Conservation (phyloP, 139 green algal species). For the Tetradesmus lagerheimii region DNA sequence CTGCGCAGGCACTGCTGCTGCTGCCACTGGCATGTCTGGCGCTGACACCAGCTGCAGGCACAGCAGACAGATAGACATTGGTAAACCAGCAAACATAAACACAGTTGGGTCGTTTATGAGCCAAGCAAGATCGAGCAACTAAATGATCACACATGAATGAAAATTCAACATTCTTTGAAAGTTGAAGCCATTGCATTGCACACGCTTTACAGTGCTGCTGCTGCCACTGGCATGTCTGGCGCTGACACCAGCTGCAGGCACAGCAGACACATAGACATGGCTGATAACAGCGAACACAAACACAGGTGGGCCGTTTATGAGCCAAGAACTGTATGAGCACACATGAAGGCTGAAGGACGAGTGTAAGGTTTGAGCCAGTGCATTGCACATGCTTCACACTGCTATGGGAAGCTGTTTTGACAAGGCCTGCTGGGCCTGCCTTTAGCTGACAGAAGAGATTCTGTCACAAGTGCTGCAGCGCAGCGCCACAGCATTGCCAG, state of each 20-base stretch:
- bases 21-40: constrained; percentile 43
- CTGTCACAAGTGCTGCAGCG: too few relatives aligned
- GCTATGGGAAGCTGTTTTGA: too few relatives aligned
- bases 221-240: constrained; percentile 43
- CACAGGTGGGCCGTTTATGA: not conserved
- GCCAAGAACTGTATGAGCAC: too few relatives aligned
- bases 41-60: constrained; percentile 49
- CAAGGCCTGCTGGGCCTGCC: too few relatives aligned
- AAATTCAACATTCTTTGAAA: too few relatives aligned
- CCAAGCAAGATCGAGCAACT: too few relatives aligned
- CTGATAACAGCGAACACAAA: not conserved
- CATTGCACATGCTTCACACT: too few relatives aligned
- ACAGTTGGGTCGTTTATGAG: not conserved
- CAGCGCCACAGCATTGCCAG: too few relatives aligned
- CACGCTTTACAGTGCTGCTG: constrained; percentile 28
- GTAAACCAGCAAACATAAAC: not conserved
- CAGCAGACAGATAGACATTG: not conserved
- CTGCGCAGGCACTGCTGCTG: constrained; percentile 4
- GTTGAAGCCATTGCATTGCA: too few relatives aligned
- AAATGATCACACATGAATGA: not conserved
- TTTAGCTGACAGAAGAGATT: too few relatives aligned
- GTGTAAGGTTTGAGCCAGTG: too few relatives aligned
- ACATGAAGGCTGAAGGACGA: too few relatives aligned
- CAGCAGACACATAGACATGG: not conserved
- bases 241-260: constrained; percentile 49